Base-by-base conservation (phyloP, 805 yeast species). In the Wickerhamiella allomyrinae region DNA sequence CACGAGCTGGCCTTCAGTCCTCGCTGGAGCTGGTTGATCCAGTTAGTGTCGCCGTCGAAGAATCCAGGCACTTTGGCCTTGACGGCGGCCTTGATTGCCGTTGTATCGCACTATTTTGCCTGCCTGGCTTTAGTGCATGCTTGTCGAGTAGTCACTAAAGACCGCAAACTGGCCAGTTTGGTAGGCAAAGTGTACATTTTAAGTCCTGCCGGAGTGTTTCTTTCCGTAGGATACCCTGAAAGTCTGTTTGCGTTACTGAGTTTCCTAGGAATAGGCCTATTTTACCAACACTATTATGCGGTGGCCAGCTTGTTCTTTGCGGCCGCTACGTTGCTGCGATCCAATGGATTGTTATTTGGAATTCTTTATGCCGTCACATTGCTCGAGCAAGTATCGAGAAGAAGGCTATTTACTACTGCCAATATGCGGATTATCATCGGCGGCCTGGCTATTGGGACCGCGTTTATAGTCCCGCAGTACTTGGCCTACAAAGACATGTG, bases 1-100 rank as follows among this genome's bases (percentile, higher is more conserved):
- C 95, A 89, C 57, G 94, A 86, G 60, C 81, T 74, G 69, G 96
- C 93, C 4, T 89, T 84, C 57, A 76, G 93, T 21, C 81, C 81
- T 9, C 54, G 74, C 2, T 89, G 95, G 94, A 69, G 79, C 65
- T 55, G 72, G 20, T 37, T 77, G 3, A 59, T 79, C 50, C 35
- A 48, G 27, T 22, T 34, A 13, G 7, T 48, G 29, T 10, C 42
- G 21, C 35, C 48, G 40, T n/a, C 5, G 11, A 24, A 14, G 22
- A 29, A 31, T 15, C 37, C 42, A 11, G 43, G 36, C 21, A 50
- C 54, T 14, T 67, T 68, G 21, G 60, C 79, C 2, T 46, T 70
- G 6, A 49, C 68, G 3, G 76, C 77, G 1, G 56, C 78, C 1
- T 11, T 69, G 0, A 29, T 78, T 1, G 66, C 78, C 20, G 77